phyloP scores from a whole-genome alignment of 495 filamentous ascomycete species.

The Penicillium roqueforti region DNA sequence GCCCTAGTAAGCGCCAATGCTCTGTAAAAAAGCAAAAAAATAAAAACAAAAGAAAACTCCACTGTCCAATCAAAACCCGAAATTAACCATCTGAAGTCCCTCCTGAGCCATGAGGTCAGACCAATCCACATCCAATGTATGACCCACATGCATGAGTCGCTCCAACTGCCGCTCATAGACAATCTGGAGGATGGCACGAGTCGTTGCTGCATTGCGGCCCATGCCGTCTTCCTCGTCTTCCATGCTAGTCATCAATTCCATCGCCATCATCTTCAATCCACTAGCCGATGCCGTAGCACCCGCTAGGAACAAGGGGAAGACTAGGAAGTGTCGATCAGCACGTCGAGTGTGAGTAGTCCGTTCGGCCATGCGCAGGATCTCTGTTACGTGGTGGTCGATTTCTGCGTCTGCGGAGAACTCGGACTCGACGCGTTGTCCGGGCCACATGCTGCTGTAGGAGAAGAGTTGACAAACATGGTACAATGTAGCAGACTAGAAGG shows the following conservation, averaged over 20 bases:
- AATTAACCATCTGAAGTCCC: conserved; percentile 43
- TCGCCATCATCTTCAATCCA: conserved; percentile 45
- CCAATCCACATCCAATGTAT: conserved; percentile 45
- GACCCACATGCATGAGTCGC: conserved; percentile 31
- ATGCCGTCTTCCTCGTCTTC: conserved; percentile 46
- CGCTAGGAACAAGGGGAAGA: conserved; percentile 56
- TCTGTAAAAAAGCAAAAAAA: not conserved
- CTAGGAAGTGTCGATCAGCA: conserved; percentile 43
- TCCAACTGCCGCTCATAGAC: conserved; percentile 49
- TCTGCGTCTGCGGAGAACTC: conserved; percentile 32
- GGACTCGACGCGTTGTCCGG: conserved; percentile 39
- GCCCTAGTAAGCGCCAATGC: conserved; percentile 10
- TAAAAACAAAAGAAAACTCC: conserved; percentile 5
- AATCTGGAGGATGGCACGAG: conserved; percentile 45
- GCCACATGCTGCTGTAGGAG: conserved; percentile 49
- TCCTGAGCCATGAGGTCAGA: conserved; percentile 40
- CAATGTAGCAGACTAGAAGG: conserved; percentile 38
- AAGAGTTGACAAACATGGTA: conserved; percentile 50
- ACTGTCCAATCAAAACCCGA: conserved; percentile 30
- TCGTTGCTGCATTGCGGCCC: conserved; percentile 46
- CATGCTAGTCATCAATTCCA: conserved; percentile 48
- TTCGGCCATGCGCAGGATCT: conserved; percentile 45
- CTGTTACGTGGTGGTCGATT: conserved; percentile 39
- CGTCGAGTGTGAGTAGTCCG: conserved; percentile 23
- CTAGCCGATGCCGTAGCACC: conserved; percentile 42